Conservation (phyloP, 164 flowering plant genomes). For the Magnolia kwangsiensis region DNA sequence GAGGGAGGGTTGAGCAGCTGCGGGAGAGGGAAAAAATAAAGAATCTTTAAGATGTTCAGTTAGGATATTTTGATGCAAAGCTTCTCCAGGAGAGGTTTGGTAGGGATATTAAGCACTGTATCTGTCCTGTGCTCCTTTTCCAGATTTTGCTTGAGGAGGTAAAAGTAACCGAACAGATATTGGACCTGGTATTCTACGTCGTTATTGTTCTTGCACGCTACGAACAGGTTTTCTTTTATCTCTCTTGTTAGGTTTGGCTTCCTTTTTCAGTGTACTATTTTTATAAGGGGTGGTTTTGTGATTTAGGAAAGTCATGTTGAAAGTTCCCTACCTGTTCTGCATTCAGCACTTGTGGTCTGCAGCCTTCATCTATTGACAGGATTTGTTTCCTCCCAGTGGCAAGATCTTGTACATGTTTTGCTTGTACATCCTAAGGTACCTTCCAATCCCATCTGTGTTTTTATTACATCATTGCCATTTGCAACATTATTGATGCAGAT, state of each 20-base stretch:
- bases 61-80: neutral
- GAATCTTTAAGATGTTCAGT: too few relatives aligned
- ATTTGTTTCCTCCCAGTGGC: conserved; percentile 78
- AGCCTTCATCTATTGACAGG: conserved; percentile 68
- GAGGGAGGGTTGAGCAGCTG: neutral
- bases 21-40: neutral
- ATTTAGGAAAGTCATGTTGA: conserved; percentile 46
- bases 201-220: conserved; percentile 51
- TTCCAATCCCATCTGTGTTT: neutral
- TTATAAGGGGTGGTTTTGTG: conserved; percentile 14
- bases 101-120: neutral
- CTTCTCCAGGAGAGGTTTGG: neutral
- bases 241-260: conserved; percentile 1
- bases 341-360: conserved; percentile 75
- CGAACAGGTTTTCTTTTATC: conserved; percentile 50
- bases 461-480: neutral
- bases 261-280: neutral
- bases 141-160: conserved; percentile 92
- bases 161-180: conserved; percentile 71
- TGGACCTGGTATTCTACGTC: conserved; percentile 77
- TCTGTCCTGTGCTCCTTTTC: conserved; percentile 7
- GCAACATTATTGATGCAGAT: neutral
- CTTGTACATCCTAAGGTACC: conserved; percentile 84
- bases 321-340: conserved; percentile 44
- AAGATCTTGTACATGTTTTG: conserved; percentile 72